Evolutionary conservation across 2,329 filamentous ascomycete species (phyloP).

Genomic region (Aspergillus brasiliensis): DNA sequence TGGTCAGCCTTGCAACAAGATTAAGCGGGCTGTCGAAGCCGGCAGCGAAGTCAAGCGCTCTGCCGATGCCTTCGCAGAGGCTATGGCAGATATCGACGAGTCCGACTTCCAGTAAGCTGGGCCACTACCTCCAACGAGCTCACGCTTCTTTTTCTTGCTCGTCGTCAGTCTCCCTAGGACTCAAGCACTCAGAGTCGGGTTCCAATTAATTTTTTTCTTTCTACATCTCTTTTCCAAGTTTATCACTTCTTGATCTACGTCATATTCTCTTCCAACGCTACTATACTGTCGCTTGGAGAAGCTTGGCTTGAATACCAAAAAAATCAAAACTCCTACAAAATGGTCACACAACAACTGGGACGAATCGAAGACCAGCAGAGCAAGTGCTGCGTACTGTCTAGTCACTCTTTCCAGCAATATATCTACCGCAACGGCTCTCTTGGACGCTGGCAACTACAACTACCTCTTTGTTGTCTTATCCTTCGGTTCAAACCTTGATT

Average conservation of each 20-base stretch:
- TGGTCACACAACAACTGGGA: background rate
- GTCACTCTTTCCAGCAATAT: slow-evolving; percentile 7
- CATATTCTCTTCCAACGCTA: background rate
- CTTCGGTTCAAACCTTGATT: background rate
- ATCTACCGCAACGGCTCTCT: background rate
- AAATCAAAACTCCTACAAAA: background rate
- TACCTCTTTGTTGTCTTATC: background rate
- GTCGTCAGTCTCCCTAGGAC: background rate
- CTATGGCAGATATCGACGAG: slow-evolving; percentile 34
- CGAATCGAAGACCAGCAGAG: background rate
- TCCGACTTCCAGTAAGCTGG: slow-evolving; percentile 18
- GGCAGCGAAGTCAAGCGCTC: slow-evolving; percentile 55
- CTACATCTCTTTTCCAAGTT: background rate
- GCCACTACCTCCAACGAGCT: background rate
- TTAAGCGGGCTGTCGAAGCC: slow-evolving; percentile 65
- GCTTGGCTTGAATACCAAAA: background rate
- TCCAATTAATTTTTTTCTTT: background rate
- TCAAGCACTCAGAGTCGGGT: background rate
- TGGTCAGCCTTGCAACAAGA: slow-evolving; percentile 55
- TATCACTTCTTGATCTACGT: background rate
- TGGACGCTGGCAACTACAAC: background rate
- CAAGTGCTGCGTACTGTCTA: background rate
- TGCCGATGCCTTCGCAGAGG: slow-evolving; percentile 35
- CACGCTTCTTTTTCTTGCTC: background rate
- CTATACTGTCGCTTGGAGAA: background rate